Evolutionary conservation across 768 basidiomycete species (phyloP).

Genomic region (Amanita pallidorosea): DNA sequence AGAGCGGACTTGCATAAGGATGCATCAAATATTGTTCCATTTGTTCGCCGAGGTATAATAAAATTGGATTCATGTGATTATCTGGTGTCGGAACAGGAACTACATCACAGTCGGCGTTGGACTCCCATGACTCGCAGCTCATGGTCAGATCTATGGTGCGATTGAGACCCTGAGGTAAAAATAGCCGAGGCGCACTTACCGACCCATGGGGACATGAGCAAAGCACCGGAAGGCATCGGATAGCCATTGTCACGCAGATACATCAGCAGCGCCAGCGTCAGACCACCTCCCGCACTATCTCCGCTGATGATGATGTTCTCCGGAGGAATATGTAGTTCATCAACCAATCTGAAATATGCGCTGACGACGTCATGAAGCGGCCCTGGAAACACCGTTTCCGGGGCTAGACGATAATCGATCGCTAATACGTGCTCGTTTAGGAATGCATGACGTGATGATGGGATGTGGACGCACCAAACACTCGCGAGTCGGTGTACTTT

Average conservation of each 20-base stretch:
- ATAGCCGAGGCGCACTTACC: constrained; percentile 40
- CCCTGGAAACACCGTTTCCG: constrained; percentile 90
- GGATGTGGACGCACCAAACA: constrained; percentile 44
- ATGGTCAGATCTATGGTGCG: constrained; percentile 69
- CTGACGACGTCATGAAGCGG: constrained; percentile 78
- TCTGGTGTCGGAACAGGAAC: constrained; percentile 61
- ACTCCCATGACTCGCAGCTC: constrained; percentile 98
- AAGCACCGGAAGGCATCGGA: constrained; percentile 72
- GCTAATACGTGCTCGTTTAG: constrained; percentile 37
- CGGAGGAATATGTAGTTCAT: constrained; percentile 83
- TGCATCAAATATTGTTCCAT: constrained; percentile 83
- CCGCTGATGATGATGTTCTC: constrained; percentile 85
- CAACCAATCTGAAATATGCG: constrained; percentile 77
- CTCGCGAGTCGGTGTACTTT: constrained; percentile 78
- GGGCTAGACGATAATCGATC: constrained; percentile 91
- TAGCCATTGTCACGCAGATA: constrained; percentile 92
- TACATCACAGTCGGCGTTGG: constrained; percentile 80
- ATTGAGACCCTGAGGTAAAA: constrained; percentile 1
- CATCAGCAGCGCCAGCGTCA: constrained; percentile 78
- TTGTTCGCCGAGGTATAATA: constrained; percentile 82
- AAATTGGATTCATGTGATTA: constrained; percentile 88
- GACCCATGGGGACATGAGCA: constrained; percentile 93
- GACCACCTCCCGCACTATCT: constrained; percentile 90
- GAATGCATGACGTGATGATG: constrained; percentile 4
- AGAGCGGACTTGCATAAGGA: constrained; percentile 92